These are phyloP conservation scores for Colletotrichum sp. DNA, from an alignment of 2,329 filamentous ascomycete species.

Conservation along the genomic window DNA sequence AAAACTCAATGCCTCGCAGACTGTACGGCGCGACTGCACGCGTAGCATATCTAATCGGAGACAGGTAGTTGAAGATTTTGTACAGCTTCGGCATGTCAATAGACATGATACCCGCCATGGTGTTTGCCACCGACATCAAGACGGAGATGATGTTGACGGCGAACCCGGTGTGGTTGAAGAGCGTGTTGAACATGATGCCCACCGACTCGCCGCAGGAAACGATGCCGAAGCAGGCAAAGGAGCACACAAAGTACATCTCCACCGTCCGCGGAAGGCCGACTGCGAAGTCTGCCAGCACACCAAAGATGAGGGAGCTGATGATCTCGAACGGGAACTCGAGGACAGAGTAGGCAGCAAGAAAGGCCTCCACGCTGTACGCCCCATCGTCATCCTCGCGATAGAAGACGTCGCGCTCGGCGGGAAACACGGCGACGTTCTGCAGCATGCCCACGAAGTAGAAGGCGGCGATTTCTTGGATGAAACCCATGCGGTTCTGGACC, in stretches of 20 bases:
- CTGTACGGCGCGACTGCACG: slow-evolving; percentile 72
- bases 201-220: slow-evolving; percentile 77
- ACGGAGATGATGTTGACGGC: slow-evolving; percentile 76
- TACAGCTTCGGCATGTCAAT: slow-evolving; percentile 72
- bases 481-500: slow-evolving; percentile 76
- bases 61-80: slow-evolving; percentile 73
- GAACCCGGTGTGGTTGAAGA: slow-evolving; percentile 77
- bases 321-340: slow-evolving; percentile 78
- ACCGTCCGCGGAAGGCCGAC: slow-evolving; percentile 68
- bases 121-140: slow-evolving; percentile 72
- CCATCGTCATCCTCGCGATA: slow-evolving; percentile 78
- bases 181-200: slow-evolving; percentile 81
- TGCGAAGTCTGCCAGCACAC: slow-evolving; percentile 66
- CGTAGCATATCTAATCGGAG: slow-evolving; percentile 72
- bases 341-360: slow-evolving; percentile 72
- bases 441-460: slow-evolving; percentile 81
- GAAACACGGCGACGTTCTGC: slow-evolving; percentile 79
- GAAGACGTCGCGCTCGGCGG: slow-evolving; percentile 75
- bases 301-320: slow-evolving; percentile 68
- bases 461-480: slow-evolving; percentile 73
- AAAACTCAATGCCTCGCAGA: slow-evolving; percentile 64
- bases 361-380: slow-evolving; percentile 74
- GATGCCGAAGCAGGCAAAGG: slow-evolving; percentile 75
- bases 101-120: slow-evolving; percentile 74
- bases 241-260: slow-evolving; percentile 69